Evolutionary conservation across 2,329 filamentous ascomycete species (phyloP).

Genomic region (Nigrospora oryzae): DNA sequence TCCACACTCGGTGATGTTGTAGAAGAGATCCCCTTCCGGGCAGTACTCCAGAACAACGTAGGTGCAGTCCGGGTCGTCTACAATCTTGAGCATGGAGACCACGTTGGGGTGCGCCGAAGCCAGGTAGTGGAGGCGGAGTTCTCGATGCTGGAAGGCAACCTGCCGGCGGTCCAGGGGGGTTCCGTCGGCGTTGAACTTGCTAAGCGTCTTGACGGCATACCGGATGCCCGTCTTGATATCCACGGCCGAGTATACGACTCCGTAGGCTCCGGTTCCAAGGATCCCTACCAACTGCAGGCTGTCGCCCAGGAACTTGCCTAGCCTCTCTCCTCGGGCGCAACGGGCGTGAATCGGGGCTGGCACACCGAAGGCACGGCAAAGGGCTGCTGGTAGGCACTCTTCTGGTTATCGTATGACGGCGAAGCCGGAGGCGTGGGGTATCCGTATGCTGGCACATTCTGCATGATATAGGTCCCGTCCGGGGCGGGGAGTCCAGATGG

Average conservation of each 20-base stretch:
- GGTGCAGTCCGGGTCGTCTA: conserved; percentile 86
- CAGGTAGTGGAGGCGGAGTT: conserved; percentile 85
- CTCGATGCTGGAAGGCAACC: conserved; percentile 81
- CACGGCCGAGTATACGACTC: conserved; percentile 85
- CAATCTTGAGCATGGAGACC: conserved; percentile 86
- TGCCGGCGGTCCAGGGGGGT: conserved; percentile 74
- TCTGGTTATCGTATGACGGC: conserved; percentile 42
- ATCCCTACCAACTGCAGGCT: conserved; percentile 77
- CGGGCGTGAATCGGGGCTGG: conserved; percentile 42
- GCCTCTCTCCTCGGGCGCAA: conserved; percentile 70
- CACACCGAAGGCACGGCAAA: conserved; percentile 27
- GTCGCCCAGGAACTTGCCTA: conserved; percentile 77
- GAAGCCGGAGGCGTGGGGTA: conserved; percentile 51
- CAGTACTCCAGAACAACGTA: conserved; percentile 97
- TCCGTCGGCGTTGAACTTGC: conserved; percentile 72
- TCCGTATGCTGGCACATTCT: conserved; percentile 48
- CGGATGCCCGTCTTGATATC: conserved; percentile 72
- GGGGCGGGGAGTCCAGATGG: conserved; percentile 2
- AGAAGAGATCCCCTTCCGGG: conserved; percentile 92
- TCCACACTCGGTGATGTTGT: conserved; percentile 92
- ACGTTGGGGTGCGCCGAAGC: conserved; percentile 89
- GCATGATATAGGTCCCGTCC: conserved; percentile 30
- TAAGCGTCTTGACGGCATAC: conserved; percentile 95
- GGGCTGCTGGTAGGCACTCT: conserved; percentile 31
- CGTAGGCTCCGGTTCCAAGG: conserved; percentile 89